phyloP scores from a whole-genome alignment of 345 rosid species.

The Linum trigynum region DNA sequence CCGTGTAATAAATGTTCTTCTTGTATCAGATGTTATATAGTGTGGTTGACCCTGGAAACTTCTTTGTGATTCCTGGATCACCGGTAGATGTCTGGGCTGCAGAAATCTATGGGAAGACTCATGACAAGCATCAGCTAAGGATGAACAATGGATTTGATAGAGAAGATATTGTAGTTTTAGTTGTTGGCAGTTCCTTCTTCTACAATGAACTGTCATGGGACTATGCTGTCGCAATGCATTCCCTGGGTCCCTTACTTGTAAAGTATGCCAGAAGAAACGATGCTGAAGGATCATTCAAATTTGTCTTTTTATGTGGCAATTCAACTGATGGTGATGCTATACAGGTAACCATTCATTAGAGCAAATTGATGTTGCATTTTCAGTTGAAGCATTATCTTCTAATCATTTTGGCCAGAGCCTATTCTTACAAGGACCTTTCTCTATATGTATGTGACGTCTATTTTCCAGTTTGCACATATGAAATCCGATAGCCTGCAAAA shows the following conservation, averaged over 20 bases:
- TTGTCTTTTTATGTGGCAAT: slow-evolving; percentile 77
- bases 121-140: slow-evolving; percentile 54
- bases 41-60: slow-evolving; percentile 89
- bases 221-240: slow-evolving; percentile 69
- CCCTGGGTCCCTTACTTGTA: slow-evolving; percentile 65
- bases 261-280: slow-evolving; percentile 66
- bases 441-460: neutral
- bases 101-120: slow-evolving; percentile 51
- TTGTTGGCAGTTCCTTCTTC: slow-evolving; percentile 80
- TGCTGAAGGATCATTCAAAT: slow-evolving; percentile 49
- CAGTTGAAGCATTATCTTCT: neutral
- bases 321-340: slow-evolving; percentile 65
- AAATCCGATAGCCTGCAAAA: neutral
- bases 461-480: neutral
- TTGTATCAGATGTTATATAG: slow-evolving; percentile 80
- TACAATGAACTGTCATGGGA: slow-evolving; percentile 72
- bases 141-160: slow-evolving; percentile 41
- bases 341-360: slow-evolving; percentile 43
- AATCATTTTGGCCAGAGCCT: neutral
- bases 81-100: slow-evolving; percentile 89
- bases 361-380: slow-evolving; percentile 1
- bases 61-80: slow-evolving; percentile 89
- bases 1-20: slow-evolving; percentile 14
- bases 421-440: neutral
- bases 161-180: slow-evolving; percentile 66